These are phyloP conservation scores for Cicer bijugum DNA, from an alignment of 306 rosid genomes.

Conservation along the genomic window DNA sequence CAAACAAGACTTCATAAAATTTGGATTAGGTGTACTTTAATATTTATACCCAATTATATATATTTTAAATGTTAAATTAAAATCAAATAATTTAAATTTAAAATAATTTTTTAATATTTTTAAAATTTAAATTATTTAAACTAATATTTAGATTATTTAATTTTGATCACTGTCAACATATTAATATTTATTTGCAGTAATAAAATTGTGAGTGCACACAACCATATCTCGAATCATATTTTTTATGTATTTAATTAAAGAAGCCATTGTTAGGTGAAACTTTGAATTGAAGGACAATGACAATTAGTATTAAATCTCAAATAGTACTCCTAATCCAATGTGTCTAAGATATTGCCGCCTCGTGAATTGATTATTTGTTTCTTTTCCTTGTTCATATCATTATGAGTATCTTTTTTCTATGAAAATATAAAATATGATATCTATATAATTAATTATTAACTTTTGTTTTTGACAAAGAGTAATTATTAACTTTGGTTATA, in stretches of 20 bases:
- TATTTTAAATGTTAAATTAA: too few relatives aligned
- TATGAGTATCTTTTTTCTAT: not conserved
- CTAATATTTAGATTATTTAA: too few relatives aligned
- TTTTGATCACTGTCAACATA: too few relatives aligned
- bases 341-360: constrained; percentile 45
- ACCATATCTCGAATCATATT: not conserved
- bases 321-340: constrained; percentile 31
- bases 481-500: not conserved
- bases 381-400: not conserved
- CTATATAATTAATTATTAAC: constrained; percentile 16
- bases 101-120: too few relatives aligned
- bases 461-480: not conserved
- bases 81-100: too few relatives aligned
- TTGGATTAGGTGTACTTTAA: too few relatives aligned
- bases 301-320: constrained; percentile 34
- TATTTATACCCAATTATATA: too few relatives aligned
- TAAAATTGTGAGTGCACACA: too few relatives aligned
- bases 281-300: constrained; percentile 48
- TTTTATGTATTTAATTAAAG: constrained; percentile 36
- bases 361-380: constrained; percentile 21
- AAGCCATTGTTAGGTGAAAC: constrained; percentile 54
- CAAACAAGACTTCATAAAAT: constrained; percentile 48
- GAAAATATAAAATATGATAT: not conserved
- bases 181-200: too few relatives aligned
- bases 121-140: too few relatives aligned